Evolutionary conservation across 2,329 filamentous ascomycete species (phyloP).

Genomic region (Salinomyces thailandicus): DNA sequence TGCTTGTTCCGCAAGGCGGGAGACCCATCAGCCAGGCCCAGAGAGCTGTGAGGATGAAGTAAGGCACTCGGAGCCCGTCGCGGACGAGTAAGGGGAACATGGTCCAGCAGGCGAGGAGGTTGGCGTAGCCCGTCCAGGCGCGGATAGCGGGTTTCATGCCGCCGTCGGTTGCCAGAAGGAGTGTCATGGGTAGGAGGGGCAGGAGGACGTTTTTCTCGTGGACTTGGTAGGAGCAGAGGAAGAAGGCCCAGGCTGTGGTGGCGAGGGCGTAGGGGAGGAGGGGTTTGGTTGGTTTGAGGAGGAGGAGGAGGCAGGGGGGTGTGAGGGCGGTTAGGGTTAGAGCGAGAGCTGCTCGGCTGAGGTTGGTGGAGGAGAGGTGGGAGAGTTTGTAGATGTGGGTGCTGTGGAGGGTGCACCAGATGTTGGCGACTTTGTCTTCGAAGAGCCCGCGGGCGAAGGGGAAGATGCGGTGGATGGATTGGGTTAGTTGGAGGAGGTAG

Average conservation of each 20-base stretch:
- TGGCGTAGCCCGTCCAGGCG: slow-evolving; percentile 93
- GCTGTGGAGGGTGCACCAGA: slow-evolving; percentile 90
- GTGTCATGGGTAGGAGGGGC: slow-evolving; percentile 84
- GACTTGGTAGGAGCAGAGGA: slow-evolving; percentile 94
- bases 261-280: slow-evolving; percentile 72
- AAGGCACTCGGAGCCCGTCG: slow-evolving; percentile 75
- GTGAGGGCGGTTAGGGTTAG: slow-evolving; percentile 67
- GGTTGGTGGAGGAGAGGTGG: slow-evolving; percentile 55
- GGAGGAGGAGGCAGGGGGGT: slow-evolving; percentile 68
- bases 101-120: slow-evolving; percentile 81
- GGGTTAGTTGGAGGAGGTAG: slow-evolving; percentile 64
- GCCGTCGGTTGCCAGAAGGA: slow-evolving; percentile 67
- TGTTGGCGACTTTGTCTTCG: slow-evolving; percentile 97
- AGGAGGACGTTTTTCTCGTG: slow-evolving; percentile 96
- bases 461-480: slow-evolving; percentile 86
- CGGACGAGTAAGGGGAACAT: slow-evolving; percentile 83
- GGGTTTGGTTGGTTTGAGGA: slow-evolving; percentile 65
- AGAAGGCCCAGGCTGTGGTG: slow-evolving; percentile 88
- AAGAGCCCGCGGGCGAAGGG: slow-evolving; percentile 93
- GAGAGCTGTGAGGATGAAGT: slow-evolving; percentile 69
- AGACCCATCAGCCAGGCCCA: slow-evolving; percentile 89
- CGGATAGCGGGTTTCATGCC: slow-evolving; percentile 67
- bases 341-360: slow-evolving; percentile 65
- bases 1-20: slow-evolving; percentile 62
- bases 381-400: slow-evolving; percentile 66